Conservation (phyloP, 805 yeast species). For the Yamadazyma ubonensis region DNA sequence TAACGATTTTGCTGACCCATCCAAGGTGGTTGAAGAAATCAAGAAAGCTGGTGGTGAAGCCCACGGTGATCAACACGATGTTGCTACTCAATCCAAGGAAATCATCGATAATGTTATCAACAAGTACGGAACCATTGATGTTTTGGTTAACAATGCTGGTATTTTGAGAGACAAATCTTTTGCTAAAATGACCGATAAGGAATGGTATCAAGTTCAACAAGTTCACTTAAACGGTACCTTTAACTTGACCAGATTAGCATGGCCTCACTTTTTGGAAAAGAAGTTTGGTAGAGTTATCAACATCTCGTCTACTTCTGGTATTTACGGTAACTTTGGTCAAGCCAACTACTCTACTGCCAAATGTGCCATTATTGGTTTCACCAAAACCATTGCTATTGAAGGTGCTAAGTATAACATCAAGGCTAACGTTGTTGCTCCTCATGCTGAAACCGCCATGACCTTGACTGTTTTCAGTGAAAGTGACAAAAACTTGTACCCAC, state of each 20-base stretch:
- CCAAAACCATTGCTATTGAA: conserved; percentile 85
- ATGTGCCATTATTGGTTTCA: conserved; percentile 80
- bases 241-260: conserved; percentile 80
- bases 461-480: conserved; percentile 76
- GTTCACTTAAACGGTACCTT: conserved; percentile 84
- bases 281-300: conserved; percentile 80
- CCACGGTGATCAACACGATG: conserved; percentile 80
- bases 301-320: conserved; percentile 93
- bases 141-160: conserved; percentile 91
- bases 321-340: conserved; percentile 97
- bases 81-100: conserved; percentile 67
- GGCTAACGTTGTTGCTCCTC: conserved; percentile 89
- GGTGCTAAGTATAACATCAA: conserved; percentile 76
- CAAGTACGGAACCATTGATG: conserved; percentile 79
- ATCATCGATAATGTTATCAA: conserved; percentile 76
- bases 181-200: conserved; percentile 75
- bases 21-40: conserved; percentile 72
- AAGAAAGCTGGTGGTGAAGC: conserved; percentile 72
- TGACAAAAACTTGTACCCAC: conserved; percentile 81
- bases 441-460: conserved; percentile 98
- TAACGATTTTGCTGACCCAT: conserved; percentile 81
- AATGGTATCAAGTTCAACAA: conserved; percentile 77
- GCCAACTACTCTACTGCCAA: conserved; percentile 95
- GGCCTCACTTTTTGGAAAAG: conserved; percentile 85
- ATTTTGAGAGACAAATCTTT: conserved; percentile 88